These are phyloP conservation scores for Fragaria nilgerrensis DNA, from an alignment of 306 rosid genomes.

Conservation along the genomic window DNA sequence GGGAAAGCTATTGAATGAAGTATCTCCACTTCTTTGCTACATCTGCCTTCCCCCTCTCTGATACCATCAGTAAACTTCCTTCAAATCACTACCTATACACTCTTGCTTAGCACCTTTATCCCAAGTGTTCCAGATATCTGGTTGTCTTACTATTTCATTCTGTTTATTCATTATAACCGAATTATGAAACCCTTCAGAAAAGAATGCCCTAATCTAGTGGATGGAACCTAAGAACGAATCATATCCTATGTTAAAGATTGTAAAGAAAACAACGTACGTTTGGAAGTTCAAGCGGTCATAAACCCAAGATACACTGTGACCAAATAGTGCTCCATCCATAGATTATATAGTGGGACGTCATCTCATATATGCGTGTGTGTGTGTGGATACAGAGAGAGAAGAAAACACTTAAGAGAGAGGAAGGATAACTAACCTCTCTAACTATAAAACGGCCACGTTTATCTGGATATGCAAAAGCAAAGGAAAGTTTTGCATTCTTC, in stretches of 20 bases:
- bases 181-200: not conserved
- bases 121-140: not conserved
- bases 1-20: not conserved
- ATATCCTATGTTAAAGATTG: not conserved
- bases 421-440: slow-evolving; percentile 50
- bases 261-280: not conserved
- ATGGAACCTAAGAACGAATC: not conserved
- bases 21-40: not conserved
- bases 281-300: not conserved
- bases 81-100: not conserved
- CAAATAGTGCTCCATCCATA: not conserved
- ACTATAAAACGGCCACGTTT: slow-evolving; percentile 77
- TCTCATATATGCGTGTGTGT: not conserved
- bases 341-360: too few relatives aligned
- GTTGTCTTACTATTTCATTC: not conserved
- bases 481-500: slow-evolving; percentile 81
- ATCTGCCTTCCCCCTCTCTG: not conserved
- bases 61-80: not conserved
- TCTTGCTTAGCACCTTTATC: not conserved
- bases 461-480: slow-evolving; percentile 93
- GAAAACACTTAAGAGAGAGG: not conserved
- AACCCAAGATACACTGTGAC: not conserved
- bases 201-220: not conserved
- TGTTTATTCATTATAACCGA: not conserved
- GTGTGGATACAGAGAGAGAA: not conserved